phyloP scores from a whole-genome alignment of 352 stramenopile genomes.

The Phytophthora pisi region DNA sequence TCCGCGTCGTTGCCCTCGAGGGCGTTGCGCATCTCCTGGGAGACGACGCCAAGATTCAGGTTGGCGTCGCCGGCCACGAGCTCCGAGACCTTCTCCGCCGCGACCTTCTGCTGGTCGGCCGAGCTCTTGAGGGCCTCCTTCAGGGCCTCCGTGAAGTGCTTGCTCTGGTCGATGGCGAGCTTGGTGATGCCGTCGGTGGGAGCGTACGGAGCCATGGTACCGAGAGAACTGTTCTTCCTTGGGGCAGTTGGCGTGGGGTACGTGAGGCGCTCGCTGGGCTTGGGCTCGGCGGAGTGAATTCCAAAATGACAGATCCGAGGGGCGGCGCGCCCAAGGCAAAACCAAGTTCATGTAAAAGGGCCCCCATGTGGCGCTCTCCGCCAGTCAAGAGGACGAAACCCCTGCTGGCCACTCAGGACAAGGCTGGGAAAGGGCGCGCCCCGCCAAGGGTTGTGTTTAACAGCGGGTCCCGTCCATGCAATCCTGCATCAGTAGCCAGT shows the following conservation, averaged over 20 bases:
- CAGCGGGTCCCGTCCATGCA: slow-evolving; percentile 13
- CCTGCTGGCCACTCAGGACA: slow-evolving; percentile 40
- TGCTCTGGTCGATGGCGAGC: slow-evolving; percentile 89
- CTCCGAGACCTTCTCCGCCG: slow-evolving; percentile 87
- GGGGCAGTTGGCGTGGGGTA: slow-evolving; percentile 30
- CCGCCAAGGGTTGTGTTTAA: slow-evolving; percentile 27
- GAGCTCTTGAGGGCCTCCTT: slow-evolving; percentile 95
- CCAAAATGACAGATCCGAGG: slow-evolving; percentile 59
- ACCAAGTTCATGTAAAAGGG: background rate
- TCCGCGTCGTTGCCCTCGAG: slow-evolving; percentile 64
- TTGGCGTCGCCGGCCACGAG: slow-evolving; percentile 73
- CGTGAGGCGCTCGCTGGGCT: slow-evolving; percentile 43
- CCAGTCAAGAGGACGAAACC: slow-evolving; percentile 42
- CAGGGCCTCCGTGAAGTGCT: slow-evolving; percentile 89
- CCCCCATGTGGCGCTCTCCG: slow-evolving; percentile 28
- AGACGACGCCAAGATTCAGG: slow-evolving; percentile 76
- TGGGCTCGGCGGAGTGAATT: slow-evolving; percentile 71
- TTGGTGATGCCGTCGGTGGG: slow-evolving; percentile 83
- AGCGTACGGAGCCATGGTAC: slow-evolving; percentile 84
- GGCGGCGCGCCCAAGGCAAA: background rate
- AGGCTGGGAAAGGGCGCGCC: slow-evolving; percentile 35
- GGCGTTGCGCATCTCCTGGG: slow-evolving; percentile 66
- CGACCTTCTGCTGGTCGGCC: slow-evolving; percentile 85
- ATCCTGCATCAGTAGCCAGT: slow-evolving; percentile 27
- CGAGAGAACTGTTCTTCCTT: slow-evolving; percentile 38